Evolutionary conservation across 345 rosid genomes (phyloP).

Genomic region (Citrus hindsii): DNA sequence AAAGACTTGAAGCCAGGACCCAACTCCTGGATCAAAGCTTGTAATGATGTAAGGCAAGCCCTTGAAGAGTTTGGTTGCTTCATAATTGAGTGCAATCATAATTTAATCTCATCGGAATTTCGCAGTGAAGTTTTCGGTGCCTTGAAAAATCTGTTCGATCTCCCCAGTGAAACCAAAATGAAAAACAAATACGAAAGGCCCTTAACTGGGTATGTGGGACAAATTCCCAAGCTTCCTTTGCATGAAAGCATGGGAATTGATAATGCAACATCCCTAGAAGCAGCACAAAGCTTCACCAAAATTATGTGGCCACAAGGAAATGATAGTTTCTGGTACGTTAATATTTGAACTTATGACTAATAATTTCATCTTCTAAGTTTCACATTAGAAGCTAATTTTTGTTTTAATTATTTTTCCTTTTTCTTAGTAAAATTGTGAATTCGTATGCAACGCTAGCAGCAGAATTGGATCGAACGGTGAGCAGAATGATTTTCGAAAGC

Average conservation of each 20-base stretch:
- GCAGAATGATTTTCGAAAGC: constrained; percentile 54
- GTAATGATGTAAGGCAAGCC: constrained; percentile 42
- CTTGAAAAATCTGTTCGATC: constrained; percentile 55
- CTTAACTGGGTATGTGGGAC: constrained; percentile 60
- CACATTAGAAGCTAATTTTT: not conserved
- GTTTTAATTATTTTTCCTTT: not conserved
- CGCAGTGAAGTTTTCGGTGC: constrained; percentile 29
- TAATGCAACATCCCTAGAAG: constrained; percentile 38
- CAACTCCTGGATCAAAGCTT: constrained; percentile 32
- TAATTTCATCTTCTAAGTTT: not conserved
- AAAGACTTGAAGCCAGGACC: constrained; percentile 41
- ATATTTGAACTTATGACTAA: not conserved
- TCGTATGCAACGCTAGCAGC: constrained; percentile 23
- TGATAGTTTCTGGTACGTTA: constrained; percentile 43
- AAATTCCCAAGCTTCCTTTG: constrained; percentile 52
- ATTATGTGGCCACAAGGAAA: constrained; percentile 78
- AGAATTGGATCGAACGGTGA: constrained; percentile 46
- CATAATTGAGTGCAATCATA: constrained; percentile 35
- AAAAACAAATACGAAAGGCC: constrained; percentile 58
- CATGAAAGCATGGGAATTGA: constrained; percentile 80
- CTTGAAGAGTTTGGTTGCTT: constrained; percentile 73
- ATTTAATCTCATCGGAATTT: constrained; percentile 26
- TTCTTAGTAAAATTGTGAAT: constrained; percentile 8
- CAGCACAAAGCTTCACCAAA: constrained; percentile 41
- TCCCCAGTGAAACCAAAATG: constrained; percentile 53